phyloP scores from a whole-genome alignment of 306 rosid genomes.

The Begonia loranthoides region DNA sequence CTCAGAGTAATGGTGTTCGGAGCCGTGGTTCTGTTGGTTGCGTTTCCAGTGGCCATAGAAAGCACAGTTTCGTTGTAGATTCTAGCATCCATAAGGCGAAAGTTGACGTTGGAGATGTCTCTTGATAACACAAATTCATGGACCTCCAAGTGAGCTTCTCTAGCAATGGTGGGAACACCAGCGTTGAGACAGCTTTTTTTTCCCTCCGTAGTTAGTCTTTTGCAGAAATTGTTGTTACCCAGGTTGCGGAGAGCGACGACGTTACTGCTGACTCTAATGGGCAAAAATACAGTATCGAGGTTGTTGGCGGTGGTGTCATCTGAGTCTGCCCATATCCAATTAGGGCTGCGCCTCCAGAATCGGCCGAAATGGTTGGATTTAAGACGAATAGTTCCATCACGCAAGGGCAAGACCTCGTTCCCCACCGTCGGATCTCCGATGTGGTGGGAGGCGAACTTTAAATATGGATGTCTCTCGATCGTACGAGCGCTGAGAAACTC shows the following conservation, averaged over 20 bases:
- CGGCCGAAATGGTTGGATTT: background rate
- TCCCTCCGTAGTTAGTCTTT: background rate
- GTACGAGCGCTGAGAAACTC: background rate
- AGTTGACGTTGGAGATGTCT: background rate
- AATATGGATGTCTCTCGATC: background rate
- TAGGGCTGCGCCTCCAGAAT: conserved; percentile 6
- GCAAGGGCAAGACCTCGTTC: background rate
- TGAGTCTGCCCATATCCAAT: conserved; percentile 5
- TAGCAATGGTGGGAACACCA: background rate
- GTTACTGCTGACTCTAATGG: background rate
- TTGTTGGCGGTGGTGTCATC: too few relatives aligned
- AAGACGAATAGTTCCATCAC: conserved; percentile 3
- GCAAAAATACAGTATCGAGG: background rate
- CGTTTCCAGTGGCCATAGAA: background rate
- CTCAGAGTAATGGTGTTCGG: background rate
- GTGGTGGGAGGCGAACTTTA: background rate
- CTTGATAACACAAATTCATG: background rate
- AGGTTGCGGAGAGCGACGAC: conserved; percentile 5
- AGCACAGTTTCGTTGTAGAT: background rate
- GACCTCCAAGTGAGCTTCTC: background rate
- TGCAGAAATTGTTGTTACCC: background rate
- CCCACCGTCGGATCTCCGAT: background rate
- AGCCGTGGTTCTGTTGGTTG: background rate
- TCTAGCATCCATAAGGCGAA: background rate
- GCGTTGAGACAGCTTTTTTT: conserved; percentile 3